Conservation (phyloP, 78 protist genomes). For the Dictyostelium capitatum region DNA sequence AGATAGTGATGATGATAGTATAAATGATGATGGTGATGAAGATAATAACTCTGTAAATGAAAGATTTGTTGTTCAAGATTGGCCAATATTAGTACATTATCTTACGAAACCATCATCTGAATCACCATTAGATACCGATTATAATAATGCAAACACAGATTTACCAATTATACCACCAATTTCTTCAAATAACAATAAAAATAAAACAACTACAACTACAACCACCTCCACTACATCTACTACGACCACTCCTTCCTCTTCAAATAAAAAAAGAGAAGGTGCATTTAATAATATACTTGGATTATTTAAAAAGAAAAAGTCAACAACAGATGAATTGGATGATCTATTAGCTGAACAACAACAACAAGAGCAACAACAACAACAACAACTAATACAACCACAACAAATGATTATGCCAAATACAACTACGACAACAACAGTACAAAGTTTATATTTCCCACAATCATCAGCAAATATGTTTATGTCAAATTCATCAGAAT, state of each 20-base stretch:
- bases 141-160: neutral
- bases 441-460: neutral
- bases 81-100: constrained; percentile 79
- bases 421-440: neutral
- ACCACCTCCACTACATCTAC: neutral
- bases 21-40: neutral
- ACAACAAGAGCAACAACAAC: neutral
- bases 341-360: neutral
- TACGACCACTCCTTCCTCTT: neutral
- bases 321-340: neutral
- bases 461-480: neutral
- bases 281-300: constrained; percentile 12
- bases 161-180: neutral
- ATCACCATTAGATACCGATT: neutral
- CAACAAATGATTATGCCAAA: neutral
- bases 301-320: constrained; percentile 1
- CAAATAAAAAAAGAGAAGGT: neutral
- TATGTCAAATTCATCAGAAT: constrained; percentile 21
- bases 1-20: neutral
- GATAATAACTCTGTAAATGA: neutral
- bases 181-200: neutral
- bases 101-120: constrained; percentile 50
- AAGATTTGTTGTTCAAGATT: constrained; percentile 59
- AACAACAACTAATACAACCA: neutral
- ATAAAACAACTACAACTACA: neutral